Evolutionary conservation across 495 filamentous ascomycete species (phyloP), one percentile per base, ranked within the genome.

Genomic region (Chaetomium tenue): DNA sequence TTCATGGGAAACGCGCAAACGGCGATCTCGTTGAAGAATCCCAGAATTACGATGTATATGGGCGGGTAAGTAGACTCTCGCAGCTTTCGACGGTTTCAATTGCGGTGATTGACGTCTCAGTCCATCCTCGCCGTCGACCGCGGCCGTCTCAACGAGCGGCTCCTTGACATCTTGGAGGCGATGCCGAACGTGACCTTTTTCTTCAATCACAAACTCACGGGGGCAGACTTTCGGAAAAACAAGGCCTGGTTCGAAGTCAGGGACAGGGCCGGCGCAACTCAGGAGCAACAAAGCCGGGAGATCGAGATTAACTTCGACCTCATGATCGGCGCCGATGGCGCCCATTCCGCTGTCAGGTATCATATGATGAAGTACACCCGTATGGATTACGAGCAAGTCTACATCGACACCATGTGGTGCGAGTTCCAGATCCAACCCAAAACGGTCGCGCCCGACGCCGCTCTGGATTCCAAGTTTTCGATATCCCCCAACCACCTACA

Each of bases 401-500:
- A 99, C 72, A 92, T 99, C 75, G 92, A 97, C 74, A 93, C 93
- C 0, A 78, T 98, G 11, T 99, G 94, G 94, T 97, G 94, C 78
- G 95, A 99, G 68, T 97, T 97, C 73, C 87, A 86, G 48, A 93
- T 99, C 63, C 79, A 83, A 2, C 71, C 79, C 4, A 73, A 68
- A 40, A 63, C 67, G 25, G 65, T 56, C 6, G 25, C 63, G 3
- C 50, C 66, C 5, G 63, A 66, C 28, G 77, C 81, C 0, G 71
- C 80, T 16, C 66, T 76, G 23, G 78, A 81, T 13, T 81, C 83
- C 30, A 83, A 79, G 65, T 99, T 93, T 73, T 79, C 79, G 37
- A 90, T 97, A 60, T 91, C 90, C 0, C 91, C 91, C 18, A 89
- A 96, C 72, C 91, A 98, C 70, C 83, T 99, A 2, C 94, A 99